A percentile compares a stretch with the other conserved stretches of the same genome.
Evolutionary conservation across 2,329 filamentous ascomycete species (phyloP).

Genomic region (Hymenoscyphus fraxineus): DNA sequence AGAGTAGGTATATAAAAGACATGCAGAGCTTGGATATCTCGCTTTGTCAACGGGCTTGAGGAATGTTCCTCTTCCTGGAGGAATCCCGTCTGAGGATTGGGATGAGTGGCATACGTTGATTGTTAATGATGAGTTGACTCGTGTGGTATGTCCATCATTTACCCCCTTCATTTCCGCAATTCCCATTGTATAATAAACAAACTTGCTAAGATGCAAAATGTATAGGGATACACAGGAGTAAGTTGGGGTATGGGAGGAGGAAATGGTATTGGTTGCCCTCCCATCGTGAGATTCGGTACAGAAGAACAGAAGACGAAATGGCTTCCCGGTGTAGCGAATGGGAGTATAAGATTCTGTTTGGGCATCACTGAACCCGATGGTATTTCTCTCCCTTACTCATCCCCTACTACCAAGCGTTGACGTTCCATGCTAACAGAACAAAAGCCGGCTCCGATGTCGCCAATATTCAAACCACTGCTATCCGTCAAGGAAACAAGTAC

Average conservation of each 20-base stretch:
- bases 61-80: slow-evolving; percentile 42
- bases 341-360: slow-evolving; percentile 58
- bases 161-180: not conserved
- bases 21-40: slow-evolving; percentile 34
- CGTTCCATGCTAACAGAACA: slow-evolving; percentile 43
- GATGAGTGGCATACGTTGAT: slow-evolving; percentile 56
- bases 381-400: slow-evolving; percentile 27
- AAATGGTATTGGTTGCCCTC: slow-evolving; percentile 60
- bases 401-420: slow-evolving; percentile 10
- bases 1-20: slow-evolving; percentile 26
- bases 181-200: not conserved
- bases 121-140: slow-evolving; percentile 51
- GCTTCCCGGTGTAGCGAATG: slow-evolving; percentile 55
- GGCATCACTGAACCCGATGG: slow-evolving; percentile 62
- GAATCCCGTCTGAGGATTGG: slow-evolving; percentile 46
- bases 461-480: slow-evolving; percentile 57
- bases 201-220: slow-evolving; percentile 5
- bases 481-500: slow-evolving; percentile 48
- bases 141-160: slow-evolving; percentile 37
- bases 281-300: slow-evolving; percentile 60
- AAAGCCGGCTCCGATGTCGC: slow-evolving; percentile 60
- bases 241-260: slow-evolving; percentile 55
- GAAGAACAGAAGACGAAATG: slow-evolving; percentile 55
- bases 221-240: slow-evolving; percentile 51
- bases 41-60: slow-evolving; percentile 37